Conservation (phyloP, 495 filamentous ascomycete genomes). For the Talaromyces liani region DNA sequence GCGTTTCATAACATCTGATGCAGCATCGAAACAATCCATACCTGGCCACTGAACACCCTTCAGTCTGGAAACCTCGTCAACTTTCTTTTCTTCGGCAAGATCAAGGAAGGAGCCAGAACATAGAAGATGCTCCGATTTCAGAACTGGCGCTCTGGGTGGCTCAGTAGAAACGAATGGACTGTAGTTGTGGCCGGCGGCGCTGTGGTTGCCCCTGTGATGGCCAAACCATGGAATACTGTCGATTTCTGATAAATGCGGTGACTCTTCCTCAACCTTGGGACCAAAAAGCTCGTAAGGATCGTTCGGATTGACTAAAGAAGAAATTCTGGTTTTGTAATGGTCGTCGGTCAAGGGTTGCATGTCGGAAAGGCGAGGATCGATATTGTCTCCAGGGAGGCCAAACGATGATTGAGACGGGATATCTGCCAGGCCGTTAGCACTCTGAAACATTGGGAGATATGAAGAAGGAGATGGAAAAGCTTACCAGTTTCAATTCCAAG, state of each 20-base stretch:
- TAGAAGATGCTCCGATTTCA: slow-evolving; percentile 3
- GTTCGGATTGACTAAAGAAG: background rate
- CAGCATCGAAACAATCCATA: slow-evolving; percentile 85
- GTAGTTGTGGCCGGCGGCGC: background rate
- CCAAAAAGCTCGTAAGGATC: background rate
- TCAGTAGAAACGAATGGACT: background rate
- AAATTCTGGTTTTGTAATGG: slow-evolving; percentile 6
- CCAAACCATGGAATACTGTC: background rate
- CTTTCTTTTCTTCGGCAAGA: slow-evolving; percentile 19
- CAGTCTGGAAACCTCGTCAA: slow-evolving; percentile 42
- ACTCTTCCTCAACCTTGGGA: background rate
- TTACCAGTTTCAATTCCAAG: background rate
- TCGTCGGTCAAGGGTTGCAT: slow-evolving; percentile 2
- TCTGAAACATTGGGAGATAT: background rate
- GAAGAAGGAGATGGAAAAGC: background rate
- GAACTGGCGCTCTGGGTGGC: background rate
- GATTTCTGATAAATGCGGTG: background rate
- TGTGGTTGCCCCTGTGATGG: background rate
- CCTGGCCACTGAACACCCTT: slow-evolving; percentile 77
- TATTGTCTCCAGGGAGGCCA: background rate
- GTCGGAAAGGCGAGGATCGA: slow-evolving; percentile 30
- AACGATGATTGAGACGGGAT: background rate
- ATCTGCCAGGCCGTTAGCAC: background rate
- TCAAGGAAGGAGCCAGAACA: background rate
- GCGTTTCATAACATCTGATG: slow-evolving; percentile 65